Base-by-base conservation (phyloP, 169 alveolate genomes). In the Plasmodium cynomolgi region DNA sequence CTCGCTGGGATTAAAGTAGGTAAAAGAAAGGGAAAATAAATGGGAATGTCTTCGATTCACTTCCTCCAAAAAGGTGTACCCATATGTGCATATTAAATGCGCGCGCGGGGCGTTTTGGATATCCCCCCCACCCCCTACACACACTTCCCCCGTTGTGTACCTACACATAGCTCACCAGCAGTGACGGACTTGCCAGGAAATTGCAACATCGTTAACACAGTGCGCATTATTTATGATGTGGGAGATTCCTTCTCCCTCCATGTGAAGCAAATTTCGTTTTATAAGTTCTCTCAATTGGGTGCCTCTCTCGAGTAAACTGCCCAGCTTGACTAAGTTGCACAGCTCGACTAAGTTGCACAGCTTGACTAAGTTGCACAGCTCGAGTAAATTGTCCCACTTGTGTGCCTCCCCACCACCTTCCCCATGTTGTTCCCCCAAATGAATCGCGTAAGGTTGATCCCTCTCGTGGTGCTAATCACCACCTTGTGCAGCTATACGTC, bases 381-480 rank as follows among this genome's bases (percentile, higher is more conserved):
- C 23, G 39, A 47, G 56, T 84, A 81, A 81, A 3, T 23, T n/a
- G 68, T 80, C 47, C 15, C 62, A 56, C 58, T 26, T 75, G 47
- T 75, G 26, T n/a, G 29, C 44, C 31, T 79, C 71, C 56, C 56
- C 44, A 33, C 29, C 47, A 82, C 26, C 13, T 81, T 41, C 9
- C 50, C 20, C 39, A 29, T 81, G 62, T 82, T 71, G 80, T 91
- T 1, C 74, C 17, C 6, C 34, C 82, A 81, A 91, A 91, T 91
- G 95, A 72, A 91, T 81, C 39, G 75, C 58, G 50, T 91, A 47
- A 29, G 82, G 47, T 13, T 91, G 34, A 68, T 82, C 34, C 54
- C 37, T 9, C 56, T 81, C 58, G 75, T 91, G 72, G 91, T 72
- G 33, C 75, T 83, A 17, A 82, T 91, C 56, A 34, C 83, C 72